These are phyloP conservation scores for Citrullus colocynthis DNA, from an alignment of 306 rosid species.

Conservation along the genomic window DNA sequence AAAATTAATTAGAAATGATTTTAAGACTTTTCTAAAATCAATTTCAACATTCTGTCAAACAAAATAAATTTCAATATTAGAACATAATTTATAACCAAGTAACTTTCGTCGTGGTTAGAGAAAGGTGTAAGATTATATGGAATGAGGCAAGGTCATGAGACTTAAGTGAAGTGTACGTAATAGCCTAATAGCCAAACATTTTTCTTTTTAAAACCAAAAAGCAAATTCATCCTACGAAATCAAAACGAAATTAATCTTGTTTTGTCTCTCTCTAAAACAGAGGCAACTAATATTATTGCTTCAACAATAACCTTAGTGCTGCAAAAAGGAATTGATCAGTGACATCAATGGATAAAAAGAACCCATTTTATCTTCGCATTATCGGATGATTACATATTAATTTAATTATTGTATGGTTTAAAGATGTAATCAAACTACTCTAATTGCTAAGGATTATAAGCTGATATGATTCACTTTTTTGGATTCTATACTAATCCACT, in stretches of 20 bases:
- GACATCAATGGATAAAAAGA: background rate
- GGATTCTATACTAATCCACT: background rate
- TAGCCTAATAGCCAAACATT: background rate
- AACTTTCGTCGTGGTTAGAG: no score
- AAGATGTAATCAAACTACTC: background rate
- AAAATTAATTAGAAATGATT: no score
- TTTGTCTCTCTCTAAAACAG: background rate
- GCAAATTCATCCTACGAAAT: background rate
- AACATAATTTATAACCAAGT: no score
- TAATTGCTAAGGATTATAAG: background rate
- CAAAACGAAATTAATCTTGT: background rate
- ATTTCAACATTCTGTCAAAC: no score
- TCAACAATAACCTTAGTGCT: background rate
- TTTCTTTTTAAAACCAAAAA: background rate
- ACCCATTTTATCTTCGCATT: background rate
- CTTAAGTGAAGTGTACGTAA: background rate
- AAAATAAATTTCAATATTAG: no score
- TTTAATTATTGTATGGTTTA: background rate
- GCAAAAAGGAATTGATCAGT: background rate
- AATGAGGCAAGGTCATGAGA: background rate
- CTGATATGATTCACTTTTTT: background rate
- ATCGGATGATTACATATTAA: background rate
- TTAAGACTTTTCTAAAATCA: no score
- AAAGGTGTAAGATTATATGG: no score
- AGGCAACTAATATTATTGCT: background rate